Percentiles rank a stretch among this genome's conserved stretches.
phyloP scores from a whole-genome alignment of 768 basidiomycete genomes.

The Pholiota conissans region DNA sequence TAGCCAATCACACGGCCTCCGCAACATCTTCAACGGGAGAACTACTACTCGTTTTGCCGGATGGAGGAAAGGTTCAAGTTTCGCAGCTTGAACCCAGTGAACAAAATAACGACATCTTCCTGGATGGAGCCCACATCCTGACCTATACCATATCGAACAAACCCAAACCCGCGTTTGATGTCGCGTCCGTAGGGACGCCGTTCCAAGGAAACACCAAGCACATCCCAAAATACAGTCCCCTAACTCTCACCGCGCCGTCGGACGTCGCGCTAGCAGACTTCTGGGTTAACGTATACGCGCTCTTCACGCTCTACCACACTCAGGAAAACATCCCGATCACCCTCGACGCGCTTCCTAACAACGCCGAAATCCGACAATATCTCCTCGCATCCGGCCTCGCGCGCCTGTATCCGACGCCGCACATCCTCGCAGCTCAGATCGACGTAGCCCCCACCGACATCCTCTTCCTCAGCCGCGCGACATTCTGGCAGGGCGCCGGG shows the following conservation, averaged over 20 bases:
- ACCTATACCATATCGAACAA: slow-evolving; percentile 16
- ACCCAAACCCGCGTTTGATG: slow-evolving; percentile 20
- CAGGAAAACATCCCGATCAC: slow-evolving; percentile 42
- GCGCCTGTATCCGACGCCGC: slow-evolving; percentile 14
- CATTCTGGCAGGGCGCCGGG: slow-evolving; percentile 55
- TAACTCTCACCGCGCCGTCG: slow-evolving; percentile 21
- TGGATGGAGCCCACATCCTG: slow-evolving; percentile 22
- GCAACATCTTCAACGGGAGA: slow-evolving; percentile 7
- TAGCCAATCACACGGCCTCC: slow-evolving; percentile 20
- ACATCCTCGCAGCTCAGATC: slow-evolving; percentile 8
- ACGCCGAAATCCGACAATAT: slow-evolving; percentile 33
- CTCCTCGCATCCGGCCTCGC: slow-evolving; percentile 39
- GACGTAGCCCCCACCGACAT: slow-evolving; percentile 15
- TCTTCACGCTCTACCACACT: slow-evolving; percentile 37
- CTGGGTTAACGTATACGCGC: slow-evolving; percentile 42
- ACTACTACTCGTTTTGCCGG: slow-evolving; percentile 28
- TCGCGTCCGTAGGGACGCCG: slow-evolving; percentile 27
- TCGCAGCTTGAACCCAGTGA: slow-evolving; percentile 6
- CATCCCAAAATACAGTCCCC: slow-evolving; percentile 26
- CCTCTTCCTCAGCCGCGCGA: slow-evolving; percentile 38
- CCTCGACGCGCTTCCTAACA: slow-evolving; percentile 30
- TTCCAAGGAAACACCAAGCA: slow-evolving; percentile 28
- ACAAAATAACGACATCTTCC: slow-evolving; percentile 17
- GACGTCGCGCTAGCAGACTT: slow-evolving; percentile 28
- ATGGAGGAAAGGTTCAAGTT: slow-evolving; percentile 23